These are phyloP conservation scores for Mycothermus thermophilus DNA, from an alignment of 495 filamentous ascomycete species.

Conservation along the genomic window DNA sequence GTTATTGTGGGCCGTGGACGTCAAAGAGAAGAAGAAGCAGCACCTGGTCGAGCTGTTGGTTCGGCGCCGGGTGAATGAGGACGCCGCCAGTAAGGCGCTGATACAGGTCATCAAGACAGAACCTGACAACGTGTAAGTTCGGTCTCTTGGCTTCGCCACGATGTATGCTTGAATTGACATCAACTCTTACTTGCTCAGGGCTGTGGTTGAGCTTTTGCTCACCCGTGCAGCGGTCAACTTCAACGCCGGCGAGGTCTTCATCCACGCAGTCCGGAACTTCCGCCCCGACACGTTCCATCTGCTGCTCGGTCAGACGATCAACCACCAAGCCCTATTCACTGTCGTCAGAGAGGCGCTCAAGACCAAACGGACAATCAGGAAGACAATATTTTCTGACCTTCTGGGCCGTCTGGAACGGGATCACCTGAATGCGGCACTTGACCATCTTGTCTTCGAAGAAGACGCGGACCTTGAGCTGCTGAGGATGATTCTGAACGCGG, in stretches of 20 bases:
- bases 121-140: constrained; percentile 13
- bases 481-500: constrained; percentile 12
- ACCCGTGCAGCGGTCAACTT: constrained; percentile 16
- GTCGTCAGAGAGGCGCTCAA: constrained; percentile 14
- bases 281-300: constrained; percentile 12
- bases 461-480: constrained; percentile 12
- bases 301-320: constrained; percentile 15
- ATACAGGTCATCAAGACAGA: constrained; percentile 20
- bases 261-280: constrained; percentile 16
- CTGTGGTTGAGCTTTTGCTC: constrained; percentile 12
- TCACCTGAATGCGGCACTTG: constrained; percentile 19
- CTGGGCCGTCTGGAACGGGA: constrained; percentile 11
- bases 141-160: too few species aligned
- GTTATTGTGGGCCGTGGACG: constrained; percentile 14
- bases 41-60: constrained; percentile 12
- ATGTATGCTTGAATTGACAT: background rate
- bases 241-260: constrained; percentile 21
- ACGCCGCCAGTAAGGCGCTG: constrained; percentile 20
- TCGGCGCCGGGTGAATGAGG: constrained; percentile 15
- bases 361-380: constrained; percentile 3
- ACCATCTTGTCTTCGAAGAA: constrained; percentile 13
- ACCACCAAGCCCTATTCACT: constrained; percentile 16
- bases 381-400: constrained; percentile 8
- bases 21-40: constrained; percentile 3
- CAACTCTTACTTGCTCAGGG: constrained; percentile 2